These are phyloP conservation scores for Didymella pomorum DNA, from an alignment of 2,329 filamentous ascomycete genomes.

Conservation along the genomic window DNA sequence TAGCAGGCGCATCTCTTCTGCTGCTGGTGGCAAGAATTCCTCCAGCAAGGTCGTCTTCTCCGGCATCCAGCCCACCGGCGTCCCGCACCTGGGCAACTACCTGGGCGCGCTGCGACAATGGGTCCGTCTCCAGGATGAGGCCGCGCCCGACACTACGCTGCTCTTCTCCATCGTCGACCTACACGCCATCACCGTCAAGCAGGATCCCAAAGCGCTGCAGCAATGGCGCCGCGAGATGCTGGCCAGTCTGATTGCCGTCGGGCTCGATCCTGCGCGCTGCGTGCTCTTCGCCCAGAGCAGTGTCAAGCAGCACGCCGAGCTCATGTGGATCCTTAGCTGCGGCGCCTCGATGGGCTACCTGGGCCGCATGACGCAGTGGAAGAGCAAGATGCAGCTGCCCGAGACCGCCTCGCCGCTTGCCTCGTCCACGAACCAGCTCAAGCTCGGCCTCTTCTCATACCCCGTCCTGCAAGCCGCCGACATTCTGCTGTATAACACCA, in stretches of 20 bases:
- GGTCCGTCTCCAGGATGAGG: slow-evolving; percentile 77
- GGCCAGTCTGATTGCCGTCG: slow-evolving; percentile 82
- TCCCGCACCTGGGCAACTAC: slow-evolving; percentile 96
- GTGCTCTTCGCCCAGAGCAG: slow-evolving; percentile 84
- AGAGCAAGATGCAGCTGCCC: slow-evolving; percentile 76
- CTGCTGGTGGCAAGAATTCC: too few species aligned
- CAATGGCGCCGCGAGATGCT: slow-evolving; percentile 76
- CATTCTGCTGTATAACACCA: slow-evolving; percentile 83
- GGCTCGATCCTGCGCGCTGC: slow-evolving; percentile 78
- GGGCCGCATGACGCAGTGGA: slow-evolving; percentile 99
- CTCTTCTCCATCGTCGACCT: slow-evolving; percentile 91
- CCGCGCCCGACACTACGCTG: slow-evolving; percentile 65
- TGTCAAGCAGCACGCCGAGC: slow-evolving; percentile 80
- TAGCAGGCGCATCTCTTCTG: not conserved
- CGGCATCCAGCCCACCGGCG: slow-evolving; percentile 93
- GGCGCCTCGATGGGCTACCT: slow-evolving; percentile 91
- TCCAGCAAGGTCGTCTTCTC: slow-evolving; percentile 72
- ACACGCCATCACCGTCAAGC: slow-evolving; percentile 83
- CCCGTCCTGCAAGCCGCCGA: slow-evolving; percentile 96
- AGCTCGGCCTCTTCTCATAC: slow-evolving; percentile 93
- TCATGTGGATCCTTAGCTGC: slow-evolving; percentile 97
- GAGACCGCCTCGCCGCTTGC: slow-evolving; percentile 64
- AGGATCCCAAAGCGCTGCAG: slow-evolving; percentile 68
- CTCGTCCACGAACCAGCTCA: slow-evolving; percentile 66
- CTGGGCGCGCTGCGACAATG: slow-evolving; percentile 88